Base-by-base conservation (phyloP, 495 filamentous ascomycete species). In the Penicillium maclennaniae region DNA sequence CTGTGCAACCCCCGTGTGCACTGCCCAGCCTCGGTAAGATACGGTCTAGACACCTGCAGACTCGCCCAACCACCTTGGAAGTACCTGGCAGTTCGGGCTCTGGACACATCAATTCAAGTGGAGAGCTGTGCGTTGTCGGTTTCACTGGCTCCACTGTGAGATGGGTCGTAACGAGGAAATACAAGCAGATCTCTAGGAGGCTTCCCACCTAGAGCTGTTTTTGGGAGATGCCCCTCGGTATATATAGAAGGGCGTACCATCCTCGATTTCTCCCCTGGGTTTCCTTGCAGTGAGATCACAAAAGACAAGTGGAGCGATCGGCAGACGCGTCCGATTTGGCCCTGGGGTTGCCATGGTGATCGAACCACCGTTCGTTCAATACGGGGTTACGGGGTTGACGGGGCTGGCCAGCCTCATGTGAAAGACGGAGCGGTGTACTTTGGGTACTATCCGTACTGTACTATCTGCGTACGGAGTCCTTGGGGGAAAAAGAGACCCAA, bases 1-100 rank as follows among this genome's bases (percentile, higher is more conserved):
- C 43, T 45, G 31, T 28, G 17, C n/a, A 21, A 16, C 14, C 42
- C n/a, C 42, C 41, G 15, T 20, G 7, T 27, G 21, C 26, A 12
- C 21, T 15, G 17, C 54, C 52, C 52, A 53, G 49, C 53, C 57
- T 60, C 57, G 48, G 54, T 52, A 57, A 43, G 48, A 45, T 25
- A 19, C 16, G 44, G 53, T 60, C 58, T 60, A 60, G 58, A 60
- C 48, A 19, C 38, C 40, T 60, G 57, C 57, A 60, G 40, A 48
- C 44, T 34, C 46, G 56, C 47, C 47, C 34, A 20, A 44, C 15
- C 31, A n/a, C 16, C 14, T 8, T 26, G 21, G 31, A 14, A 12
- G 14, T 4, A 14, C 10, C 9, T 10, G 31, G 31, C 31, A 14
- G 9, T 12, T 19, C n/a, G 16, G 16, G 16, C 8, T 14, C 38